Percentiles rank a stretch among this genome's conserved stretches.
phyloP scores from a whole-genome alignment of 148 eudicot genomes.

The Cornus suecica region DNA sequence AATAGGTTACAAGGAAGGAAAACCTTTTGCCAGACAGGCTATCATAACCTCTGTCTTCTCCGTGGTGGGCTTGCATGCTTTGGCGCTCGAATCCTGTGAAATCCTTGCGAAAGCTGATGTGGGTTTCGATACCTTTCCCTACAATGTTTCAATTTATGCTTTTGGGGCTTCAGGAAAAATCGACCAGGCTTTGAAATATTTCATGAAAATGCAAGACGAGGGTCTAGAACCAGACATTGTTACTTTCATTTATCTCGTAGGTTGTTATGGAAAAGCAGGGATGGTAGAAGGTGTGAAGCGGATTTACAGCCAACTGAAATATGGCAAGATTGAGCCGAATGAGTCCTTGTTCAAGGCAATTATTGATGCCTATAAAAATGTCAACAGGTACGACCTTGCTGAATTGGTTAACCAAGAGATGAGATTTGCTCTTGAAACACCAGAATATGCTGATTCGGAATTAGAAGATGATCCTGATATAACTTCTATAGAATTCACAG shows the following conservation, averaged over 20 bases:
- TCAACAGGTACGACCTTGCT: slow-evolving; percentile 66
- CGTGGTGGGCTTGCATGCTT: slow-evolving; percentile 49
- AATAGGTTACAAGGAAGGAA: slow-evolving; percentile 49
- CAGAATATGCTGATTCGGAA: slow-evolving; percentile 44
- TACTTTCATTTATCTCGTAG: slow-evolving; percentile 60
- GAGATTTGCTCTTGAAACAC: slow-evolving; percentile 39
- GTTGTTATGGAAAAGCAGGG: slow-evolving; percentile 71
- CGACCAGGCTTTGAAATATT: slow-evolving; percentile 59
- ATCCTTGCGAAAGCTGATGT: slow-evolving; percentile 26
- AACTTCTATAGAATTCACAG: slow-evolving; percentile 9
- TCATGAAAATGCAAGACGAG: slow-evolving; percentile 83
- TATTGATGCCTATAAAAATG: slow-evolving; percentile 53
- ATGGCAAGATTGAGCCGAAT: slow-evolving; percentile 52
- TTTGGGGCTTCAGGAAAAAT: slow-evolving; percentile 54
- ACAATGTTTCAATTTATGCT: slow-evolving; percentile 65
- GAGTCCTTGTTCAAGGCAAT: slow-evolving; percentile 63
- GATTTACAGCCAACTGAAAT: slow-evolving; percentile 48
- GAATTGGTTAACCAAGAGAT: slow-evolving; percentile 69
- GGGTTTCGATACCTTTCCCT: slow-evolving; percentile 38
- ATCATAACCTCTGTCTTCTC: slow-evolving; percentile 63
- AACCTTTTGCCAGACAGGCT: slow-evolving; percentile 54
- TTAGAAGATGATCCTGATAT: slow-evolving; percentile 32
- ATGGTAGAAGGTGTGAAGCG: slow-evolving; percentile 86
- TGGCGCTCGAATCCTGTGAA: slow-evolving; percentile 52
- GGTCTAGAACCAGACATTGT: slow-evolving; percentile 57